Conservation (phyloP, 1,284 basidiomycete species). For the Puccinia polysora region DNA sequence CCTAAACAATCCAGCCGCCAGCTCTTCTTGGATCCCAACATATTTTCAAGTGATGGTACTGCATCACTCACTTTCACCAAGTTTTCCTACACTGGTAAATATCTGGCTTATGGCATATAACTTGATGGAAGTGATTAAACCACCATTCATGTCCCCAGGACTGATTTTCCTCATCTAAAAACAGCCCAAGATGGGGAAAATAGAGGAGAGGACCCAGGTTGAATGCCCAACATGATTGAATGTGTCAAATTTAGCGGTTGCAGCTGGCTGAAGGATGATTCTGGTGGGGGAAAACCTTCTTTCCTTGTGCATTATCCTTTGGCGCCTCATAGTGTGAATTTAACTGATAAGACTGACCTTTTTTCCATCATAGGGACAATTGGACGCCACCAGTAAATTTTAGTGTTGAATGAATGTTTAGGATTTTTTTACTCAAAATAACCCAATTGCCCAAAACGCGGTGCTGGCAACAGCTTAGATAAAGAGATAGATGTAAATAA, state of each 20-base stretch:
- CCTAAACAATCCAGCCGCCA: slow-evolving; percentile 57
- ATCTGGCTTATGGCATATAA: slow-evolving; percentile 63
- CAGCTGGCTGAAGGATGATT: slow-evolving; percentile 69
- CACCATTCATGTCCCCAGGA: slow-evolving; percentile 62
- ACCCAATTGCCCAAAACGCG: not conserved
- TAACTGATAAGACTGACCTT: not conserved
- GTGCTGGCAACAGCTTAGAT: slow-evolving; percentile 11
- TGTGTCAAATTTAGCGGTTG: slow-evolving; percentile 71
- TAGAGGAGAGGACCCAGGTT: slow-evolving; percentile 57
- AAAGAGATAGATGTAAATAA: slow-evolving; percentile 26
- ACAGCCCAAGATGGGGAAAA: slow-evolving; percentile 54
- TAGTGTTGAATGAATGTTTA: not conserved
- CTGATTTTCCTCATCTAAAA: slow-evolving; percentile 59
- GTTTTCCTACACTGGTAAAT: slow-evolving; percentile 66
- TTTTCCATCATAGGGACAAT: not conserved
- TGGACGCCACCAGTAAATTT: not conserved
- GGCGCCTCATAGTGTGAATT: no score
- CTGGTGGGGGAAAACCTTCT: no score
- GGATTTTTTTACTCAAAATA: slow-evolving; percentile 38
- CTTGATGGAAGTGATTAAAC: slow-evolving; percentile 68
- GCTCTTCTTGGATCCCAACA: slow-evolving; percentile 73
- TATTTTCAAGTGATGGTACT: slow-evolving; percentile 69
- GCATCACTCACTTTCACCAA: slow-evolving; percentile 61
- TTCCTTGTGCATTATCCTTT: no score
- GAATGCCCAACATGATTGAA: slow-evolving; percentile 64